Evolutionary conservation across 352 stramenopile species (phyloP), one percentile per base, ranked within the genome.

Genomic region (Pythium rhizo-oryzae): DNA sequence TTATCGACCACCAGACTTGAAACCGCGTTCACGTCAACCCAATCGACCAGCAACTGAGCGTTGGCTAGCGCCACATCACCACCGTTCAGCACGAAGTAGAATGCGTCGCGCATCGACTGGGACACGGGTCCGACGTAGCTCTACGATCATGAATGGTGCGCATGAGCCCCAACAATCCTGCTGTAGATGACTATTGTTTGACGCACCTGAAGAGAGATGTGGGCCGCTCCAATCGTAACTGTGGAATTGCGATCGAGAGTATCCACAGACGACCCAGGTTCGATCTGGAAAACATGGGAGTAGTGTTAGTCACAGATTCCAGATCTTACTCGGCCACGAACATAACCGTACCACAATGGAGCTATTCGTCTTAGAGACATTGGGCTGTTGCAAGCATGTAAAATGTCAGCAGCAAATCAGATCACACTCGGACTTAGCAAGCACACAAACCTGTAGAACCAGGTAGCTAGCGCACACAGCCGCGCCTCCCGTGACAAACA

Each of bases 401-500:
- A 8, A 47, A 47, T n/a, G 18, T 19, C 41, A 47, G 15, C 11
- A n/a, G 15, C 41, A 47, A n/a, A 8, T 21, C 12, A 47, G 7
- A n/a, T 47, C 18, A 47, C 6, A 47, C 41, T 47, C 7, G 9
- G 18, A 7, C 41, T n/a, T 18, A 43, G 9, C 8, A 47, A 7
- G 18, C 7, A 21, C 41, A 47, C 41, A 16, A 63, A 90, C 85
- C 81, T 90, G 75, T 9, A 91, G 63, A 15, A 79, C 64, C 16
- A 94, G 71, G 30, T 79, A 76, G 25, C 71, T 85, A 13, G 74
- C 67, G 18, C 87, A 94, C 11, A 90, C 49, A 37, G 83, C 82
- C 13, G 84, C 80, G 19, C 87, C 87, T 19, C 84, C 87, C 16
- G 71, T 93, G 9, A 93, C 72, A 47, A 91, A 87, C n/a, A 92